These are phyloP conservation scores for Diaporthe citrichinensis DNA, from an alignment of 2,329 filamentous ascomycete genomes.

Conservation along the genomic window DNA sequence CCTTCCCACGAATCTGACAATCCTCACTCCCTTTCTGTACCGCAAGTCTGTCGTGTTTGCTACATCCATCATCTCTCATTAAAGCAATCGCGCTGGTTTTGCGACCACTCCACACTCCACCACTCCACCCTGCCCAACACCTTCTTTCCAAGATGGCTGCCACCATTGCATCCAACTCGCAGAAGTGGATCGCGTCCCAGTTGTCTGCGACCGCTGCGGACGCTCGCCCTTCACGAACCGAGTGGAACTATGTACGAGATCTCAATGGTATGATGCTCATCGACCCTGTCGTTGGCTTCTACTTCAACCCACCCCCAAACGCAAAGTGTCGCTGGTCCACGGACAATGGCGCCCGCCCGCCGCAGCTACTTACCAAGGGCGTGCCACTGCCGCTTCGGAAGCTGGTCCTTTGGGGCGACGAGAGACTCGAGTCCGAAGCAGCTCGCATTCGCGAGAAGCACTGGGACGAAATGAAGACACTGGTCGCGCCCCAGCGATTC, in stretches of 20 bases:
- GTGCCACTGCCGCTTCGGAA: slow-evolving; percentile 8
- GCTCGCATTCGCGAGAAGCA: slow-evolving; percentile 52
- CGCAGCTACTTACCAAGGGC: slow-evolving; percentile 25
- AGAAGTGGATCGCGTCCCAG: neutral
- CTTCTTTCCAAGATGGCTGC: slow-evolving; percentile 28
- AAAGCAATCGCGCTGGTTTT: slow-evolving; percentile 29
- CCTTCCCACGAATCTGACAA: neutral
- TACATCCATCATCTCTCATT: slow-evolving; percentile 9
- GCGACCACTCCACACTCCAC: slow-evolving; percentile 3
- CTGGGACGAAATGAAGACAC: slow-evolving; percentile 53
- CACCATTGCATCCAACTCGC: slow-evolving; percentile 50
- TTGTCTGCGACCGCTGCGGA: slow-evolving; percentile 4
- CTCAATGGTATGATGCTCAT: slow-evolving; percentile 24
- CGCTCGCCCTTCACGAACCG: slow-evolving; percentile 6
- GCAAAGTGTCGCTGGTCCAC: slow-evolving; percentile 43
- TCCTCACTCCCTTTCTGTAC: slow-evolving; percentile 14
- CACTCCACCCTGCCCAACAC: neutral
- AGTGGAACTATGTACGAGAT: slow-evolving; percentile 35
- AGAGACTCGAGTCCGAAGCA: slow-evolving; percentile 23
- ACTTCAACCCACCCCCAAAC: slow-evolving; percentile 37
- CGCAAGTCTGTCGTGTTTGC: slow-evolving; percentile 29
- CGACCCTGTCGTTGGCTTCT: slow-evolving; percentile 43
- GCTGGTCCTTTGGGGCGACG: slow-evolving; percentile 33
- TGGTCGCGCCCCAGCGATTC: slow-evolving; percentile 52
- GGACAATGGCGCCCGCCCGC: slow-evolving; percentile 25